phyloP scores from a whole-genome alignment of 495 filamentous ascomycete species.

The Amphirosellinia nigrospora region DNA sequence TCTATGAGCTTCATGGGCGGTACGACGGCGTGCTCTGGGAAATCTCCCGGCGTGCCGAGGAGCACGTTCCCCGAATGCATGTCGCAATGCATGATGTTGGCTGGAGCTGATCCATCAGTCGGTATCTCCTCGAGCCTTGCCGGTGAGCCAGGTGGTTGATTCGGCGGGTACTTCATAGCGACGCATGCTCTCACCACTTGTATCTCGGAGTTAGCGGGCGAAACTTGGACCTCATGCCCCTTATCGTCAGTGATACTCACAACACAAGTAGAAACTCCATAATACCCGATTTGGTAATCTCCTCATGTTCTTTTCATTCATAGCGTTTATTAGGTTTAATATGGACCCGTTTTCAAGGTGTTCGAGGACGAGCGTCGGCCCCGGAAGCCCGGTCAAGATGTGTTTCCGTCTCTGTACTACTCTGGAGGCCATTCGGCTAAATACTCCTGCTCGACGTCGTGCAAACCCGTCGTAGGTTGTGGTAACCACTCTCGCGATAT shows the following conservation, averaged over 20 bases:
- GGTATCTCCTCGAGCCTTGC: conserved; percentile 9
- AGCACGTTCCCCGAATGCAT: conserved; percentile 10
- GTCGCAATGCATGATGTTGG: background rate
- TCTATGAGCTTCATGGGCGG: conserved; percentile 24
- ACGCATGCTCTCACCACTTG: conserved; percentile 21
- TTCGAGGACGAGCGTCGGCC: conserved; percentile 20
- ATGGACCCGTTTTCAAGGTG: conserved; percentile 15
- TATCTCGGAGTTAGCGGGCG: background rate
- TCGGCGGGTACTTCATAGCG: conserved; percentile 6
- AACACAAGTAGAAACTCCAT: conserved; percentile 20
- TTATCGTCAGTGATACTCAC: background rate
- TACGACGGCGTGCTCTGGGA: conserved; percentile 15
- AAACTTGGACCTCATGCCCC: background rate
- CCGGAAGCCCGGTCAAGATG: background rate
- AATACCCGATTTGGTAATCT: conserved; percentile 18
- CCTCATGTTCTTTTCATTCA: too few species aligned
- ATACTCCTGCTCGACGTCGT: background rate
- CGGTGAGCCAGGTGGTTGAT: background rate
- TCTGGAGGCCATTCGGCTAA: background rate
- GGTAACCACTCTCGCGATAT: conserved; percentile 9
- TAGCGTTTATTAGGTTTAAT: background rate
- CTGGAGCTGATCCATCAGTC: too few species aligned
- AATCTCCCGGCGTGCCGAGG: background rate
- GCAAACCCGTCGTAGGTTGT: background rate
- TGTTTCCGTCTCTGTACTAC: background rate